Evolutionary conservation across 1,284 basidiomycete species (phyloP), one percentile per base, ranked within the genome.

Genomic region (Cutaneotrichosporon sp.): DNA sequence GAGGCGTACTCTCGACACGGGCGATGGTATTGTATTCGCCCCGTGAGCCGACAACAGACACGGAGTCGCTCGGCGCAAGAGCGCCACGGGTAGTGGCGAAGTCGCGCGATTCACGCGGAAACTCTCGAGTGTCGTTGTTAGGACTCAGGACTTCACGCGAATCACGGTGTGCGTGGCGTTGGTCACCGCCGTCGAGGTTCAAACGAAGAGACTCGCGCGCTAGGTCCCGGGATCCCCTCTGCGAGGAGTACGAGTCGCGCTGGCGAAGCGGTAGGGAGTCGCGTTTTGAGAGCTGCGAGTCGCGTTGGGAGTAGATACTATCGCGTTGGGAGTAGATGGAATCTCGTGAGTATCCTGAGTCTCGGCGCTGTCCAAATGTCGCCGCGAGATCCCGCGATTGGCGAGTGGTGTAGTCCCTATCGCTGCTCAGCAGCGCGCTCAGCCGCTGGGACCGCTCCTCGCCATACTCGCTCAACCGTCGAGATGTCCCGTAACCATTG

Each of bases 381-480:
- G 45, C 45, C 4, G 34, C 46, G 25, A 37, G 46, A 31, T 41
- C 51, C 9, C 43, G 44, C 35, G 51, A 47, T 20, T 52, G 44
- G 17, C 51, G 51, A n/a, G 38, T 22, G 32, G 16, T 43, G 45
- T 35, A 52, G 29, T 46, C 51, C 29, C 51, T 35, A 45, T 52
- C 46, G 37, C 35, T 19, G 49, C 29, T 16, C 29, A 37, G 26
- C 52, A 89, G 88, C 94, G 64, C 93, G 94, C 16, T 82, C 17
- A 58, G 33, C 35, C 56, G 26, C 7, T 43, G 44, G 19, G 42
- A 39, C 29, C 31, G 35, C 14, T 49, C 46, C 19, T 39, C 46
- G 32, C 49, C 34, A 25, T 44, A 22, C 27, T 44, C 16, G 46
- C 46, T 48, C 25, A 38, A n/a, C 4, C 46, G 46, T 16, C 37